Base-by-base conservation (phyloP, 2,329 filamentous ascomycete genomes). In the Coniochaeta hoffmannii region DNA sequence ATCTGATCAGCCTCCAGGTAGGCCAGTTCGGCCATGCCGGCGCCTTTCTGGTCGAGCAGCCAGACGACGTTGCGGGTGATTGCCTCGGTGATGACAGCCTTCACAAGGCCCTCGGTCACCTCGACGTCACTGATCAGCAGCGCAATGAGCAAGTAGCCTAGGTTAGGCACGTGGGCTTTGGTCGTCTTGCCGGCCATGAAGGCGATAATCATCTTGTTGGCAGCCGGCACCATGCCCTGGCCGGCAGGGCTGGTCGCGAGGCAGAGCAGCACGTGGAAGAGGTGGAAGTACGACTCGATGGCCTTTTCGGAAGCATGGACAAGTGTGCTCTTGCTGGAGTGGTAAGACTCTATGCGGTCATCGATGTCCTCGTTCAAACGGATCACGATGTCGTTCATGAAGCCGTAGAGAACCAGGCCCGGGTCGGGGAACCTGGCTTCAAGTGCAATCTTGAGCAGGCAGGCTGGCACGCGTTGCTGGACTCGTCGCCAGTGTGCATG, bases 321-420 rank as follows among this genome's bases (percentile, higher is more conserved):
- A 17, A 80, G 66, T 3, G 38, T 26, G 14, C 17, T 26, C 19
- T 44, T 44, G 19, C 10, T 44, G 38, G 17, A 15, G 17, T 17
- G 36, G 22, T 44, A 10, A 3, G 38, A 12, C 15, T 41, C 35
- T 5, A 30, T 4, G 12, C 19, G 28, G 17, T 17, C n/a, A 32
- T 58, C 57, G 17, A 60, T 41, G 49, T 59, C 65, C 12, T 68
- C 57, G 58, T 75, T 79, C 50, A 80, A 72, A 14, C 73, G 71
- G 19, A 78, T 75, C 0, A 80, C 73, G 15, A 80, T 68, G 55
- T 75, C 72, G 55, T 73, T 78, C 76, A 80, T 79, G 64, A 79
- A 78, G 19, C 68, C 63, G 57, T 44, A 26, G 17, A 74, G 75
- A 14, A 79, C 61, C 7, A 69, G 65, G 14, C 62, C 56, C 7